Evolutionary conservation across 2,329 filamentous ascomycete genomes (phyloP), one percentile per base, ranked within the genome.

Genomic region (Claviceps sp.): DNA sequence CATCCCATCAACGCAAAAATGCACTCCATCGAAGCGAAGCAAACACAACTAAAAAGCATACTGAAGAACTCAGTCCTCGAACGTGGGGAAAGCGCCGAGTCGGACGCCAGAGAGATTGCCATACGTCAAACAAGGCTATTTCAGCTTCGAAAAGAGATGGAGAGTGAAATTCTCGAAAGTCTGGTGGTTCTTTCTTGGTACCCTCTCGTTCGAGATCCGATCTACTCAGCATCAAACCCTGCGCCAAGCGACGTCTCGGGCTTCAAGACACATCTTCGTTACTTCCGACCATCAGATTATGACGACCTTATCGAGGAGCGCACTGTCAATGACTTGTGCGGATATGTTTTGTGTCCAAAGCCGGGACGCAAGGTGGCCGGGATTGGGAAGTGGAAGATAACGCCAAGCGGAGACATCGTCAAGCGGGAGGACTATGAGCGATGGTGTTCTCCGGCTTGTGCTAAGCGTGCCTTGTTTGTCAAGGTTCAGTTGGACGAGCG

Each of bases 241-340:
- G 73, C 80, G 6, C 61, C 75, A 1, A 65, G 75, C 36, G 89
- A 95, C 63, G 75, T 75, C 1, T 64, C 69, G 41, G 70, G 71
- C 51, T 89, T 97, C 69, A 82, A 83, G 59, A 63, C 72, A 3
- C 76, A 80, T 38, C 70, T 97, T 24, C 71, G 76, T 9, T 74
- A 81, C 44, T 97, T 96, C 68, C 87, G 91, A 64, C 88, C 90
- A 1, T 76, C 78, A 50, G 91, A 98, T 71, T 95, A 94, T 71
- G 89, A 95, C 63, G 85, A 87, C 57, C 73, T 97, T 48, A 82
- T 96, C 54, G 78, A 85, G 57, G 93, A 98, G 72, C 86, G 93
- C 61, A 94, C 95, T 65, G 85, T 88, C 58, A 84, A 87, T 59
- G 79, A 77, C 44, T 75, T 79, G 20, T 98, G 93, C 69, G 93